phyloP scores from a whole-genome alignment of 805 yeast genomes.

The Candida bentonensis region DNA sequence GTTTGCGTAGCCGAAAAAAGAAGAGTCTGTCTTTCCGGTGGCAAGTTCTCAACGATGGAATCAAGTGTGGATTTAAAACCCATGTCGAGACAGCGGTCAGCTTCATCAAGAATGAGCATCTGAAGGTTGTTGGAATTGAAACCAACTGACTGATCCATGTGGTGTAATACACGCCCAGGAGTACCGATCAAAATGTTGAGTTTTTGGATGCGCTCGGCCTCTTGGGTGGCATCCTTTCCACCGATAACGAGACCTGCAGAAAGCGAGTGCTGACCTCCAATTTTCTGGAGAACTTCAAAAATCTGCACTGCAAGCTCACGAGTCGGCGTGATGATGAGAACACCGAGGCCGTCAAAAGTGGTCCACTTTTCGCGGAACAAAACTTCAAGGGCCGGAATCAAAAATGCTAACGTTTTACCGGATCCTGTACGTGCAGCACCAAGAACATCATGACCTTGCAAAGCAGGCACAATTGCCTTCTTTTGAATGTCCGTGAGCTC shows the following conservation, averaged over 20 bases:
- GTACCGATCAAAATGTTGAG: conserved; percentile 82
- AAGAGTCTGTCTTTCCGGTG: conserved; percentile 69
- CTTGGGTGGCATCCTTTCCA: conserved; percentile 76
- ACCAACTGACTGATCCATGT: conserved; percentile 78
- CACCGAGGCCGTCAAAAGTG: conserved; percentile 79
- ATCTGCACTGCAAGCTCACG: conserved; percentile 85
- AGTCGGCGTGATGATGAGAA: conserved; percentile 80
- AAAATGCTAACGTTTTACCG: conserved; percentile 80
- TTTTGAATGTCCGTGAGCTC: conserved; percentile 78
- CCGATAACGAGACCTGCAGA: conserved; percentile 91
- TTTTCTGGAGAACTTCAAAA: conserved; percentile 71
- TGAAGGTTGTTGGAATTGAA: conserved; percentile 64
- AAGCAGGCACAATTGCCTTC: conserved; percentile 57
- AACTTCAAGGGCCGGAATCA: conserved; percentile 56
- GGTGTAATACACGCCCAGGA: conserved; percentile 84
- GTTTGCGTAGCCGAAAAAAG: conserved; percentile 85
- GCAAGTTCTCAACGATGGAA: conserved; percentile 62
- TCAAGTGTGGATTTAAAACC: conserved; percentile 79
- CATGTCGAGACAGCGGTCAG: conserved; percentile 87
- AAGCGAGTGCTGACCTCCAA: conserved; percentile 60
- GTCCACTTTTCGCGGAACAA: conserved; percentile 61
- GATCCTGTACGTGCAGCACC: conserved; percentile 88
- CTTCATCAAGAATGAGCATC: conserved; percentile 75
- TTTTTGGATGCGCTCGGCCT: conserved; percentile 61
- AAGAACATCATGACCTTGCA: conserved; percentile 66